These are phyloP conservation scores for Kwoniella botswanensis DNA, from an alignment of 768 basidiomycete species.

Conservation along the genomic window DNA sequence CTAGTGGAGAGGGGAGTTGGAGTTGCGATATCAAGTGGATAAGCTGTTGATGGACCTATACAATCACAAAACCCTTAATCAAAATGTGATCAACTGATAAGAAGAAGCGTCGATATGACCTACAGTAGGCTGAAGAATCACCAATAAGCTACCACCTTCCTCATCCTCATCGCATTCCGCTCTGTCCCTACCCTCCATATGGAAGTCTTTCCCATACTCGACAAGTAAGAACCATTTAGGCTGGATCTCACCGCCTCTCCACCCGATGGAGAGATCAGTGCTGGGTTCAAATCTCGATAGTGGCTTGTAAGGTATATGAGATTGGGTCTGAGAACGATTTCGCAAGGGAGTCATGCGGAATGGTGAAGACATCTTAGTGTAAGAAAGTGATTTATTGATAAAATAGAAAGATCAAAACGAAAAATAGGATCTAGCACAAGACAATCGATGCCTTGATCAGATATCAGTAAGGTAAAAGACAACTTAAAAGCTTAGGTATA, in stretches of 20 bases:
- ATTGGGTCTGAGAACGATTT: constrained; percentile 7
- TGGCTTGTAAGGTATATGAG: background rate
- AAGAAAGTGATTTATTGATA: background rate
- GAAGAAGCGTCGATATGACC: background rate
- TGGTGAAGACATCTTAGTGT: background rate
- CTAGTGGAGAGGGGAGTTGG: constrained; percentile 24
- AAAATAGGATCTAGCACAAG: background rate
- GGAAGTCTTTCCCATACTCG: background rate
- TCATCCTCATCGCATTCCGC: background rate
- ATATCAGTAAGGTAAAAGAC: too few species aligned
- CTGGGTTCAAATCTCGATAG: background rate
- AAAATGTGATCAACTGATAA: background rate
- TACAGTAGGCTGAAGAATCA: constrained; percentile 20
- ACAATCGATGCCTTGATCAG: background rate
- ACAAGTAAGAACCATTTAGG: constrained; percentile 12
- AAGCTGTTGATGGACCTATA: constrained; percentile 25
- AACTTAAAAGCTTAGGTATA: too few species aligned
- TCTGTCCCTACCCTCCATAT: background rate
- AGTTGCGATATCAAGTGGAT: constrained; percentile 19
- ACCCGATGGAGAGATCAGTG: constrained; percentile 4
- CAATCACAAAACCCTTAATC: background rate
- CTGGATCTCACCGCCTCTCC: constrained; percentile 17
- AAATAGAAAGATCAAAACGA: background rate
- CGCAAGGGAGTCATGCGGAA: background rate
- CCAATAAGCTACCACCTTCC: constrained; percentile 13